A percentile compares a stretch with the other conserved stretches of the same genome.
Conservation (phyloP, 148 eudicot genomes). For the Rhododendron griersonianum region DNA sequence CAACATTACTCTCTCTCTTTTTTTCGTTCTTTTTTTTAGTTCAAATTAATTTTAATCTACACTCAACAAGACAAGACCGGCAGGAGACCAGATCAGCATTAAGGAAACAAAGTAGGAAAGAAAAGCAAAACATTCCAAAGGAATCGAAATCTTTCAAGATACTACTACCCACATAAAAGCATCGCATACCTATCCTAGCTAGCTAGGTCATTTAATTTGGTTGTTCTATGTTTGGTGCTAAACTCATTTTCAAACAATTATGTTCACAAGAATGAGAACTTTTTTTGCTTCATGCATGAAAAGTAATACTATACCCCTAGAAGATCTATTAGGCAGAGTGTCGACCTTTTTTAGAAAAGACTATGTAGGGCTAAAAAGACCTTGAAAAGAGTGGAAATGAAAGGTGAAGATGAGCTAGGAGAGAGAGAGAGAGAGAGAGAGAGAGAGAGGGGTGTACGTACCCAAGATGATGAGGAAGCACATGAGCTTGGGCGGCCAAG, state of each 20-base stretch:
- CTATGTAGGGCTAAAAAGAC: background rate
- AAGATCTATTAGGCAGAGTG: background rate
- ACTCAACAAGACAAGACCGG: background rate
- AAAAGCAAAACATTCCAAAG: background rate
- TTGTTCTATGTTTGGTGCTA: slow-evolving; percentile 12
- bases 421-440: background rate
- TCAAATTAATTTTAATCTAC: background rate
- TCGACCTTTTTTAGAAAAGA: background rate
- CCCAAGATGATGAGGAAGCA: slow-evolving; percentile 45
- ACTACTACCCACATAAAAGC: too few relatives aligned
- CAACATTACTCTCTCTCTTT: too few relatives aligned
- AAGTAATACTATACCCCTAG: background rate
- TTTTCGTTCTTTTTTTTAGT: too few relatives aligned
- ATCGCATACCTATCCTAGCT: background rate
- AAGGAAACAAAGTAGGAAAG: background rate
- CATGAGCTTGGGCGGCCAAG: slow-evolving; percentile 25
- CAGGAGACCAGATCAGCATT: background rate
- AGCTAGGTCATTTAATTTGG: background rate
- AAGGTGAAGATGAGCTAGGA: background rate
- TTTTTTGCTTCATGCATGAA: background rate
- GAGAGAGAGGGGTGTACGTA: slow-evolving; percentile 12
- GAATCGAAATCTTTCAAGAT: background rate
- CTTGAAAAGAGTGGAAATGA: slow-evolving; percentile 3
- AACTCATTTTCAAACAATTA: background rate
- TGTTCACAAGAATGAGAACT: background rate